Percentiles rank a stretch among this genome's conserved stretches.
phyloP scores from a whole-genome alignment of 345 rosid species.

The Eucalyptus globulus region DNA sequence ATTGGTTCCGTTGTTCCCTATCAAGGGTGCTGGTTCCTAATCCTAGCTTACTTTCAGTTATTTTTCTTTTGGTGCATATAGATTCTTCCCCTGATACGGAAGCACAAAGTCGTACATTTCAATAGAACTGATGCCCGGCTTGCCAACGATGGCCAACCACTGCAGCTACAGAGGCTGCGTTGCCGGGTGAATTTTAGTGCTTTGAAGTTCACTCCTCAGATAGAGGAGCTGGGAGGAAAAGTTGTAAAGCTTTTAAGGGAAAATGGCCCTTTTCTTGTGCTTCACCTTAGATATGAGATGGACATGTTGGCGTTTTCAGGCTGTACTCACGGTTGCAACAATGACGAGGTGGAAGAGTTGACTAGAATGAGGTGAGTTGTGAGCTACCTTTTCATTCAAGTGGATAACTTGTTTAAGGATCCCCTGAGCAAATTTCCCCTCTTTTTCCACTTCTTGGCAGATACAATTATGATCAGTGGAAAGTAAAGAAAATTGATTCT shows the following conservation, averaged over 20 bases:
- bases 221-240: constrained; percentile 84
- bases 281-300: constrained; percentile 98
- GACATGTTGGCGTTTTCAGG: constrained; percentile 99
- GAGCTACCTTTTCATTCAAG: background rate
- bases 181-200: constrained; percentile 90
- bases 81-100: constrained; percentile 88
- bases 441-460: constrained; percentile 47
- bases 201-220: constrained; percentile 79
- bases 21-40: background rate
- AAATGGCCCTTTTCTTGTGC: constrained; percentile 85
- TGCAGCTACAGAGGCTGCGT: constrained; percentile 83
- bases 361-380: constrained; percentile 83
- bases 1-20: background rate
- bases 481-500: constrained; percentile 30
- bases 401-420: background rate
- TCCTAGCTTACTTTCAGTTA: background rate
- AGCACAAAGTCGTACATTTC: constrained; percentile 76
- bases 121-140: constrained; percentile 92
- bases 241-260: constrained; percentile 64
- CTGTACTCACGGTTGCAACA: constrained; percentile 84
- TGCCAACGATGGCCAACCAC: constrained; percentile 66
- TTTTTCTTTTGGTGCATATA: constrained; percentile 9
- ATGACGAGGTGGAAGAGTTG: constrained; percentile 83
- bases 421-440: background rate
- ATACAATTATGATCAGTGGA: constrained; percentile 44